These are phyloP conservation scores for Colletotrichum paranaense DNA, from an alignment of 2,329 filamentous ascomycete species.

Conservation along the genomic window DNA sequence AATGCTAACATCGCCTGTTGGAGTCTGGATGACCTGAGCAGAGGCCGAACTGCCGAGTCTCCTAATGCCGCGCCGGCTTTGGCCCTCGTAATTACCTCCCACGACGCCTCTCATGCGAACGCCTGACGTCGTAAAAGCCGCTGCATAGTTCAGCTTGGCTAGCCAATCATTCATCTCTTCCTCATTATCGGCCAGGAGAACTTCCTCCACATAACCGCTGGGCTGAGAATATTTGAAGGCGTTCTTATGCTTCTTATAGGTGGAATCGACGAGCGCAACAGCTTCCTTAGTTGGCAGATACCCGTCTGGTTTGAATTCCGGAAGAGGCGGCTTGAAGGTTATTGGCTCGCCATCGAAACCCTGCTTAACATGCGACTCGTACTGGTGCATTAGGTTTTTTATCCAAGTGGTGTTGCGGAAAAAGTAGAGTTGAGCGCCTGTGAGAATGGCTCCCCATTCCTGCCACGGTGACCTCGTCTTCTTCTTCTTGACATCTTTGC, in stretches of 20 bases:
- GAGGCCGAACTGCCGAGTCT: slow-evolving; percentile 74
- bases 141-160: slow-evolving; percentile 94
- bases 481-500: slow-evolving; percentile 93
- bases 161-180: slow-evolving; percentile 97
- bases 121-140: slow-evolving; percentile 91
- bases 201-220: slow-evolving; percentile 82
- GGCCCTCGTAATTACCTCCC: slow-evolving; percentile 86
- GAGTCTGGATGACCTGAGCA: slow-evolving; percentile 72
- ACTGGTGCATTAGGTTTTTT: slow-evolving; percentile 89
- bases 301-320: slow-evolving; percentile 93
- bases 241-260: slow-evolving; percentile 95
- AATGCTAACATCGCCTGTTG: slow-evolving; percentile 79
- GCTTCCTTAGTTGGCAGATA: slow-evolving; percentile 94
- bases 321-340: slow-evolving; percentile 89
- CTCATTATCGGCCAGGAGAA: slow-evolving; percentile 90
- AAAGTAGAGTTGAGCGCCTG: slow-evolving; percentile 96
- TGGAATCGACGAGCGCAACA: slow-evolving; percentile 86
- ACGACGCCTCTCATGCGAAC: slow-evolving; percentile 91
- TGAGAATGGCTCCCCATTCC: slow-evolving; percentile 97
- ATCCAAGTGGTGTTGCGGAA: slow-evolving; percentile 95
- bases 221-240: slow-evolving; percentile 92
- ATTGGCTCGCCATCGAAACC: slow-evolving; percentile 81
- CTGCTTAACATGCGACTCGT: slow-evolving; percentile 83
- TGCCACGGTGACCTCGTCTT: slow-evolving; percentile 97
- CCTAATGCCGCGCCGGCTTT: slow-evolving; percentile 77